phyloP scores from a whole-genome alignment of 768 basidiomycete genomes.

The Rhodotorula toruloides region DNA sequence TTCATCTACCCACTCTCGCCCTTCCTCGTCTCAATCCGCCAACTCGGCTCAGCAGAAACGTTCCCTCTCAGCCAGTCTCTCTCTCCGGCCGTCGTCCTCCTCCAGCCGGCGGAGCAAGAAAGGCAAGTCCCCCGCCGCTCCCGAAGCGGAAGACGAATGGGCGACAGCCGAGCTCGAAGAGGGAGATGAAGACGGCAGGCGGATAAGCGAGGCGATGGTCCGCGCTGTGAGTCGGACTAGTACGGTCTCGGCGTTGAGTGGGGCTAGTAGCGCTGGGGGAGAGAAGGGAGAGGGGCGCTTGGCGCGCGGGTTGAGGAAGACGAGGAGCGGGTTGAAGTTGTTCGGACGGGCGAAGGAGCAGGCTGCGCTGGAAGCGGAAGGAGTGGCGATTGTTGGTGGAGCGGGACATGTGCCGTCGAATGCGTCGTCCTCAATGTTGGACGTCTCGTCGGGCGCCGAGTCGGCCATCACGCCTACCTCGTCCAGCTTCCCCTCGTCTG shows the following conservation, averaged over 20 bases:
- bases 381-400: background rate
- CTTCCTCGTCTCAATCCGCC: too few relatives aligned
- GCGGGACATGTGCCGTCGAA: background rate
- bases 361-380: background rate
- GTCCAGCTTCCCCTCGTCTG: background rate
- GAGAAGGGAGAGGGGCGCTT: background rate
- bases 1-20: too few relatives aligned
- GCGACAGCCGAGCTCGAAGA: conserved; percentile 12
- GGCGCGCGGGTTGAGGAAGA: conserved; percentile 19
- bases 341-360: conserved; percentile 13
- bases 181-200: conserved; percentile 14
- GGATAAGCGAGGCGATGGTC: conserved; percentile 8
- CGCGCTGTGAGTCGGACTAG: background rate
- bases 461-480: background rate
- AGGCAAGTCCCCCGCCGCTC: background rate
- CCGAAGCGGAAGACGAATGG: conserved; percentile 17
- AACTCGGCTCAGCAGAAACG: too few relatives aligned
- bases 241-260: too few relatives aligned
- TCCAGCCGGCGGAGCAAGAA: background rate
- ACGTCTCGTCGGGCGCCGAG: background rate
- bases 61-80: too few relatives aligned
- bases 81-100: background rate
- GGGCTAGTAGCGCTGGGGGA: background rate
- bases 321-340: conserved; percentile 20
- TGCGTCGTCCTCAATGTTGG: background rate